Base-by-base conservation (phyloP, 2,329 filamentous ascomycete species). In the Botrytis paeoniae region DNA sequence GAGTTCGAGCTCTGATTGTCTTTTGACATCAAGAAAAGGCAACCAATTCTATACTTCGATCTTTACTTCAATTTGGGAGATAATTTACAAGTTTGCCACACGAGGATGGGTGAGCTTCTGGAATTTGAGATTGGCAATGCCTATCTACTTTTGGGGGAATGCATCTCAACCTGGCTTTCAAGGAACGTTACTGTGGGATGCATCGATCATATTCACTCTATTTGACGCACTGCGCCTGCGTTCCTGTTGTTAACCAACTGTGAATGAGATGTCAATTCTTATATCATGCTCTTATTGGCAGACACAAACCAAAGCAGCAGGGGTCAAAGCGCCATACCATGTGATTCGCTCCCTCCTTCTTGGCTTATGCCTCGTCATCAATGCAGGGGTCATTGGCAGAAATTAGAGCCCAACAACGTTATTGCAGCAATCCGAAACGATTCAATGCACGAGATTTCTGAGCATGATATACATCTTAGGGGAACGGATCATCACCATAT, bases 321-420 rank as follows among this genome's bases (percentile, higher is more conserved):
- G 32, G 63, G 63, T 54, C 43, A 51, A 66, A 66, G 64, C 64
- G 32, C 43, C 43, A 37, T 66, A 20, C 14, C 22, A 48, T 39
- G 32, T 66, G 63, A 66, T 66, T 66, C 43, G 32, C 25, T 54
- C 16, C 43, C 35, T 57, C n/a, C 37, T 7, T 18, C 25, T 63
- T 63, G 16, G 60, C 60, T 41, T 41, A 29, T 39, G 39, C 43
- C 64, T 66, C 45, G n/a, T 66, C 43, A 51, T 51, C 61, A 64
- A 32, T 29, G 61, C 61, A 64, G 39, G 61, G 29, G 63, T 37
- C 32, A 48, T 18, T 45, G 25, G 43, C 43, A 43, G 43, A 22
- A 65, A 25, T 64, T 32, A 20, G 35, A 63, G 39, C 37, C 37
- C n/a, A 63, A 62, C 35, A 62, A 63, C 37, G 7, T 29, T 63